Conservation (phyloP, 2,329 filamentous ascomycete species). For the Epichloe glyceriae region DNA sequence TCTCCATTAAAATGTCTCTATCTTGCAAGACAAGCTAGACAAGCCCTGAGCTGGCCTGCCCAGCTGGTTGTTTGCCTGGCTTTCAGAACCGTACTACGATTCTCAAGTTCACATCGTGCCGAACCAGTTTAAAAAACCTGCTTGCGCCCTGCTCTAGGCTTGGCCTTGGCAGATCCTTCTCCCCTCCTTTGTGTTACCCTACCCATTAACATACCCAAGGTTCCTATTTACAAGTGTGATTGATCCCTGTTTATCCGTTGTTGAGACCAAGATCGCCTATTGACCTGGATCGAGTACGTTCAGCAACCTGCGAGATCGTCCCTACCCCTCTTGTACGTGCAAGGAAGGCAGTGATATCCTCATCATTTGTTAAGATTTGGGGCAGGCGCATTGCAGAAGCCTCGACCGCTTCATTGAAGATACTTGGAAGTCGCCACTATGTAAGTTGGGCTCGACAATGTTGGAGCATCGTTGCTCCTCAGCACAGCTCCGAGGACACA, state of each 20-base stretch:
- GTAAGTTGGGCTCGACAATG: slow-evolving; percentile 1
- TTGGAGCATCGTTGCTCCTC: not conserved
- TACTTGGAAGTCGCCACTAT: slow-evolving; percentile 5
- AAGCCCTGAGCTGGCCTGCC: not conserved
- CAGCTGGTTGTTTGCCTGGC: not conserved
- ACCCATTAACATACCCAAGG: not conserved
- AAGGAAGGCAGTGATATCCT: not conserved
- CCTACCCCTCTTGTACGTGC: not conserved
- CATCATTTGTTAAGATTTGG: not conserved
- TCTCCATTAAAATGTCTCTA: not conserved
- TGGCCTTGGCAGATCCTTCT: not conserved
- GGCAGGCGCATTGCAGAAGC: not conserved
- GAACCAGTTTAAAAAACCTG: slow-evolving; percentile 3
- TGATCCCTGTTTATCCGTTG: not conserved
- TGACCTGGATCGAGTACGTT: not conserved
- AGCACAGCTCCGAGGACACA: not conserved
- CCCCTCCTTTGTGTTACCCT: not conserved
- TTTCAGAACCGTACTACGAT: not conserved
- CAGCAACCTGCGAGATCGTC: not conserved
- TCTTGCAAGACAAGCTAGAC: not conserved
- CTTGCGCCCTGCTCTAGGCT: not conserved
- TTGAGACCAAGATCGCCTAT: not conserved
- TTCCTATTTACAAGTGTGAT: not conserved
- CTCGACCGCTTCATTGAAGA: not conserved
- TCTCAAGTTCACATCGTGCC: not conserved